Conservation (phyloP, 2,329 filamentous ascomycete species). For the Fusarium longipes region DNA sequence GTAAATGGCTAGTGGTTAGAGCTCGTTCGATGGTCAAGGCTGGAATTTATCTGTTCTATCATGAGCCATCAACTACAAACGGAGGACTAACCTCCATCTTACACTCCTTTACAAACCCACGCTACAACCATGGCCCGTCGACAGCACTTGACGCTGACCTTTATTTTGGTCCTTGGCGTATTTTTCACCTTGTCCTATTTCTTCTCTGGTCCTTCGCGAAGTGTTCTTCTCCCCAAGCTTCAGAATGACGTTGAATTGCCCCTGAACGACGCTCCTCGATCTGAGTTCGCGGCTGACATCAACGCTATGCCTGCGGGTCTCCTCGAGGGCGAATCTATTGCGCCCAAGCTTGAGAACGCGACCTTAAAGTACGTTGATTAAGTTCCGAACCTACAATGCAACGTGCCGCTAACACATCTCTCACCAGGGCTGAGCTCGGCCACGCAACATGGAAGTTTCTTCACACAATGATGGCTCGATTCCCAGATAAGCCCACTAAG, state of each 20-base stretch:
- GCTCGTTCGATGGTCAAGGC: constrained; percentile 41
- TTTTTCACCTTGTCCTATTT: constrained; percentile 70
- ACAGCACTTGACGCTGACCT: constrained; percentile 63
- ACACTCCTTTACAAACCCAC: constrained; percentile 28
- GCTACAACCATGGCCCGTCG: constrained; percentile 61
- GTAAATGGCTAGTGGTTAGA: constrained; percentile 29
- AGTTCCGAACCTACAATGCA: neutral
- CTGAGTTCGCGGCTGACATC: constrained; percentile 55
- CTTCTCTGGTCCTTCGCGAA: constrained; percentile 60
- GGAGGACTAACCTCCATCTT: constrained; percentile 43
- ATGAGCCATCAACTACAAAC: constrained; percentile 37
- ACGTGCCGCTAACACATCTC: constrained; percentile 14
- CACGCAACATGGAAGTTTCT: constrained; percentile 76
- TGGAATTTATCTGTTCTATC: constrained; percentile 34
- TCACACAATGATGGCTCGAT: constrained; percentile 77
- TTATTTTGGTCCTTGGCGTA: constrained; percentile 65
- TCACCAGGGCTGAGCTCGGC: constrained; percentile 69
- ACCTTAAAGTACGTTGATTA: constrained; percentile 73
- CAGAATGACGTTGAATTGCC: constrained; percentile 38
- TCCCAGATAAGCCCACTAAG: constrained; percentile 71
- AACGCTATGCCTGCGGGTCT: constrained; percentile 59
- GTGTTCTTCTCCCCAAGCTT: constrained; percentile 34
- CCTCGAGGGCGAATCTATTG: constrained; percentile 77
- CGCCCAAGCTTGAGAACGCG: constrained; percentile 84
- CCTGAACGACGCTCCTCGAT: constrained; percentile 43